These are phyloP conservation scores for Cunninghamia lanceolata DNA, from an alignment of 75 land plant species.

Conservation along the genomic window DNA sequence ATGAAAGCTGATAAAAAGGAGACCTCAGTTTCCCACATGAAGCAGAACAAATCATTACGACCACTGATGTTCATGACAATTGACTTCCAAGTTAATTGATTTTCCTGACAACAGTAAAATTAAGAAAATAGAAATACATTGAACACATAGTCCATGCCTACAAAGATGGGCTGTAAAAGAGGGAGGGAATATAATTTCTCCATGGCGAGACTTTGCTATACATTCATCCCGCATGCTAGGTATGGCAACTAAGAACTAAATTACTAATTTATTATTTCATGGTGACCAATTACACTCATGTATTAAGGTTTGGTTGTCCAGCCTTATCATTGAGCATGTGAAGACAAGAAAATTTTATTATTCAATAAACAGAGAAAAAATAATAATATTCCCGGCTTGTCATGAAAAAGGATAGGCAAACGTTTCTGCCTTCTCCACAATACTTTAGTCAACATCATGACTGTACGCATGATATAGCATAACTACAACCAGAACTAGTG, in stretches of 20 bases:
- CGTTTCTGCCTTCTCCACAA: background rate
- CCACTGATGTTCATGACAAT: background rate
- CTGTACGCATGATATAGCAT: background rate
- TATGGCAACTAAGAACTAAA: background rate
- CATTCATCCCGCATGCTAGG: background rate
- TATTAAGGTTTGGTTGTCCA: background rate
- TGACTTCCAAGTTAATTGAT: too few species aligned
- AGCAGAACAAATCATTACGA: background rate
- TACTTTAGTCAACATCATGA: background rate
- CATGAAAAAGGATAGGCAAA: background rate
- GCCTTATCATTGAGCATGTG: background rate
- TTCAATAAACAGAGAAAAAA: background rate
- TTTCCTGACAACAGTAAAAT: background rate
- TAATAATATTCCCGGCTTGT: background rate
- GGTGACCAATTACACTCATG: background rate
- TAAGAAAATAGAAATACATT: background rate
- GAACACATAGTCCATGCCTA: background rate
- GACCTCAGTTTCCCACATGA: background rate
- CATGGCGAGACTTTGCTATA: background rate
- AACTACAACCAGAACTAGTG: background rate
- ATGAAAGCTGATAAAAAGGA: background rate
- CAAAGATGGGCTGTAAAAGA: background rate
- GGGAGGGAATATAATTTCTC: background rate
- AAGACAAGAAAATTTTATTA: background rate
- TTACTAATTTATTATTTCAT: too few species aligned